Conservation (phyloP, 345 rosid genomes). For the Syzygium aromaticum region DNA sequence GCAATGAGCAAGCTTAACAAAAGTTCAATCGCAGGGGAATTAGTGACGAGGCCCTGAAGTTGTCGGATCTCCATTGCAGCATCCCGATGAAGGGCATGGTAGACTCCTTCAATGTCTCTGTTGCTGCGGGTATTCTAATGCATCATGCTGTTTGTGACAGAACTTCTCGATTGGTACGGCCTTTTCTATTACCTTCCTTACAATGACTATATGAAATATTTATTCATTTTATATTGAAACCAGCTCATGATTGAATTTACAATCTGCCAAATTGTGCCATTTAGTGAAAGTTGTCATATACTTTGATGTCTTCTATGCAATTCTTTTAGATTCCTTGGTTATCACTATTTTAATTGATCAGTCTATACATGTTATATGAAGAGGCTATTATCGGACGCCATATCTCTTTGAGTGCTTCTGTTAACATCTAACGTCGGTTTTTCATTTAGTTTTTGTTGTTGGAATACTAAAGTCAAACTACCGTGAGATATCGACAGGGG, state of each 20-base stretch:
- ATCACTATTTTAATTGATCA: background rate
- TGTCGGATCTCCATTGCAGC: conserved; percentile 79
- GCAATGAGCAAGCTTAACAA: background rate
- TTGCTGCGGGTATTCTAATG: conserved; percentile 92
- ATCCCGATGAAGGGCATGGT: conserved; percentile 99
- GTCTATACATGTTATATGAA: background rate
- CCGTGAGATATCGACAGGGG: conserved; percentile 38
- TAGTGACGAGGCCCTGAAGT: conserved; percentile 66
- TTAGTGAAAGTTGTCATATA: background rate
- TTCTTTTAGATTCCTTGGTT: background rate
- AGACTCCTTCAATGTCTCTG: conserved; percentile 94
- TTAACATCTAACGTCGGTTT: background rate
- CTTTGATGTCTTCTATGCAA: background rate
- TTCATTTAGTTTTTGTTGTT: background rate
- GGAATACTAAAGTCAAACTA: background rate
- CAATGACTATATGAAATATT: background rate
- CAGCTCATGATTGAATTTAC: background rate
- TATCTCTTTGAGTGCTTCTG: background rate
- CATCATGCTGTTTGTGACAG: conserved; percentile 88
- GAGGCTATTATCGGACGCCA: background rate
- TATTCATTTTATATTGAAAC: background rate
- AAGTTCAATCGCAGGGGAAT: conserved; percentile 41
- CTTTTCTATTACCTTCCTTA: background rate
- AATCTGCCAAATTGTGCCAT: background rate
- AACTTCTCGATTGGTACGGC: conserved; percentile 60